Percentiles rank a stretch among this genome's conserved stretches.
These are phyloP conservation scores for Luvunga scandens DNA, from an alignment of 345 rosid species.

Conservation along the genomic window DNA sequence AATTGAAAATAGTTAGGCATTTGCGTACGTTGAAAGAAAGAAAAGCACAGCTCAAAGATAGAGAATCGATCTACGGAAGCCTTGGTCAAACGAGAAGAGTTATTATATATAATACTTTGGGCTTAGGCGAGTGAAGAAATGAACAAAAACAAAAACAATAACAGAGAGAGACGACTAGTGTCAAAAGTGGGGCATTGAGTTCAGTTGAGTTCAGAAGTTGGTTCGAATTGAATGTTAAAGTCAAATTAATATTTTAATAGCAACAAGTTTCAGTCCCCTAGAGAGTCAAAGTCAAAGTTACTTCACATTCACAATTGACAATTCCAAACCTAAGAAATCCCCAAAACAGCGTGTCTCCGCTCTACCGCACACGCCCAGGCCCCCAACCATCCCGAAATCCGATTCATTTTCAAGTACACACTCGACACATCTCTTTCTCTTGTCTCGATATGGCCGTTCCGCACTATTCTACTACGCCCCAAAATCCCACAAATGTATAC, in stretches of 20 bases:
- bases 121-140: not conserved
- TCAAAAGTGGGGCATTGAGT: not conserved
- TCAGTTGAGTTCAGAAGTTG: not conserved
- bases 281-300: not conserved
- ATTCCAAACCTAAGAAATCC: not conserved
- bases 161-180: not conserved
- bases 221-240: not conserved
- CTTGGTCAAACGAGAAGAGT: not conserved
- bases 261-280: not conserved
- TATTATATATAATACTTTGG: not conserved
- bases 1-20: not conserved
- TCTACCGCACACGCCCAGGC: too few species aligned
- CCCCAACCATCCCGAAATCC: too few species aligned
- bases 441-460: conserved; percentile 15
- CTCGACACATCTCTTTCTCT: conserved; percentile 1
- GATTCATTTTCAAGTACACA: not conserved
- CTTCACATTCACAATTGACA: not conserved
- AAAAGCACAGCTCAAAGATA: not conserved
- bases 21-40: not conserved
- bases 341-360: conserved; percentile 22
- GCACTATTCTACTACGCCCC: conserved; percentile 42
- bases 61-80: not conserved
- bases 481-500: conserved; percentile 84
- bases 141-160: not conserved
- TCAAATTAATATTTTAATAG: not conserved